These are phyloP conservation scores for Fomitopsis pulvina DNA, from an alignment of 768 basidiomycete species.

Conservation along the genomic window DNA sequence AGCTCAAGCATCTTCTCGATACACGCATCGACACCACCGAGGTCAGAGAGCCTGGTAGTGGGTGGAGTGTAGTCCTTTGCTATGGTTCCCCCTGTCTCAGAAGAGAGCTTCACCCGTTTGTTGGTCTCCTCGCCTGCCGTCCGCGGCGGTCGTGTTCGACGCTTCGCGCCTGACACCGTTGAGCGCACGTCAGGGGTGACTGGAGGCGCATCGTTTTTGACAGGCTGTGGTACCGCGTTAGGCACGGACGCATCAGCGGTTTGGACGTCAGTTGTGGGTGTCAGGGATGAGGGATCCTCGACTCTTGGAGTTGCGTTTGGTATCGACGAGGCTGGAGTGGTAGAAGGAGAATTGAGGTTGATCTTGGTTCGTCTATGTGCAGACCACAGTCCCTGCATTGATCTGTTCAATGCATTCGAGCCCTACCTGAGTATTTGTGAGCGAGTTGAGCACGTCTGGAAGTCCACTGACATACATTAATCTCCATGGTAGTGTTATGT, in stretches of 20 bases:
- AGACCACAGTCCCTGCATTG: slow-evolving; percentile 78
- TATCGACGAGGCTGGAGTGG: slow-evolving; percentile 19
- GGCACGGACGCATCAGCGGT: slow-evolving; percentile 2
- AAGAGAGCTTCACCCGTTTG: slow-evolving; percentile 50
- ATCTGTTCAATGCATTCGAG: slow-evolving; percentile 67
- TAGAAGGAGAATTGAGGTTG: slow-evolving; percentile 48
- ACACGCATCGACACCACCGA: slow-evolving; percentile 82
- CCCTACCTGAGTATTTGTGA: slow-evolving; percentile 47
- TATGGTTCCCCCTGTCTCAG: slow-evolving; percentile 22
- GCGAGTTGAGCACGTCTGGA: not conserved
- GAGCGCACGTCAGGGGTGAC: slow-evolving; percentile 3
- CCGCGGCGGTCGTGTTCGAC: slow-evolving; percentile 55
- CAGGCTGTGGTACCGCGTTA: not conserved
- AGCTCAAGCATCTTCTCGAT: slow-evolving; percentile 93
- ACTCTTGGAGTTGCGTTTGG: slow-evolving; percentile 10
- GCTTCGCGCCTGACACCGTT: slow-evolving; percentile 38
- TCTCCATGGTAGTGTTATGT: slow-evolving; percentile 15
- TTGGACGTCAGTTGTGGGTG: slow-evolving; percentile 6
- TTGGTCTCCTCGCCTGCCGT: slow-evolving; percentile 40
- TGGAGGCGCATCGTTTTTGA: slow-evolving; percentile 3
- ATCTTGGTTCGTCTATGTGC: slow-evolving; percentile 56
- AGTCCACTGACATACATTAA: slow-evolving; percentile 11
- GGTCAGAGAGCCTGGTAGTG: slow-evolving; percentile 66
- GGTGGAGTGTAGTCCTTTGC: slow-evolving; percentile 72
- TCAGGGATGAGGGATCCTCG: slow-evolving; percentile 19